Conservation (phyloP, 140 eudicot species). For the Cichorium intybus region DNA sequence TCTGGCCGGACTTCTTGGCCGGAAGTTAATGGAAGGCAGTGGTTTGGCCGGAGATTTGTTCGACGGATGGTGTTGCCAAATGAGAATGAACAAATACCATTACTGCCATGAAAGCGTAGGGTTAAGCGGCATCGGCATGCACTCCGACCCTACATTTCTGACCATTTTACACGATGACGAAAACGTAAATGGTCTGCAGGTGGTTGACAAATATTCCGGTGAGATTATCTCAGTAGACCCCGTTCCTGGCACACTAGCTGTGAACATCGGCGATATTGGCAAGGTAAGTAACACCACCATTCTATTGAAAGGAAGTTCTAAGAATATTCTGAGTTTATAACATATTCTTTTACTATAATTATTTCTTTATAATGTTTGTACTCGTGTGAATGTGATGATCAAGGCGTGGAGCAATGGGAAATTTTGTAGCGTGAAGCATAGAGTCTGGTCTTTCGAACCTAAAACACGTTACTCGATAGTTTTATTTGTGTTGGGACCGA, state of each 20-base stretch:
- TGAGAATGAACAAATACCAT: conserved; percentile 43
- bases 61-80: conserved; percentile 39
- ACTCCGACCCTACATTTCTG: conserved; percentile 44
- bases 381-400: not conserved
- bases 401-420: conserved; percentile 62
- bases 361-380: no score
- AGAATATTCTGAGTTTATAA: no score
- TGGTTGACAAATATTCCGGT: conserved; percentile 27
- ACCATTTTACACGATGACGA: conserved; percentile 54
- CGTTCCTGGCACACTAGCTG: conserved; percentile 34
- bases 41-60: conserved; percentile 27
- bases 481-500: conserved; percentile 42
- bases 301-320: not conserved
- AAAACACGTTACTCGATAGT: conserved; percentile 41
- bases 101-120: conserved; percentile 37
- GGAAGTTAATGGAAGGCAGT: conserved; percentile 5
- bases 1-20: conserved; percentile 11
- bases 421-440: conserved; percentile 46
- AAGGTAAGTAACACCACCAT: conserved; percentile 14
- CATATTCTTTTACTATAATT: no score
- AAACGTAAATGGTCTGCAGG: conserved; percentile 38
- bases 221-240: conserved; percentile 27
- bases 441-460: conserved; percentile 43
- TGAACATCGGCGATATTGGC: conserved; percentile 45
- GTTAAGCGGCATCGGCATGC: conserved; percentile 20